Base-by-base conservation (phyloP, 2,329 filamentous ascomycete genomes). In the Aspergillus sp. region DNA sequence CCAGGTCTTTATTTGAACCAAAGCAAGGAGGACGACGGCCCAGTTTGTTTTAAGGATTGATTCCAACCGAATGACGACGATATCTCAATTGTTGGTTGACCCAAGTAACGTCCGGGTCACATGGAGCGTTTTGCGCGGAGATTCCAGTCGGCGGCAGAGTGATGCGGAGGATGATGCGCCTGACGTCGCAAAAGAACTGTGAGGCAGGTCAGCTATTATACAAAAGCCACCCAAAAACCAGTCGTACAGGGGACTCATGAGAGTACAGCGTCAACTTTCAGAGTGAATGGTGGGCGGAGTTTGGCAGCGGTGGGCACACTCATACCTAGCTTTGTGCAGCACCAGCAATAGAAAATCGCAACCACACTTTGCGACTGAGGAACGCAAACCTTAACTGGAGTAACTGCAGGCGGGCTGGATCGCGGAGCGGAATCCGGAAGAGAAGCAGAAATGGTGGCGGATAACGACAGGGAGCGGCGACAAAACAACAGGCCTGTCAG, bases 401-500 rank as follows among this genome's bases (percentile, higher is more conserved):
- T 41, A 13, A 55, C 51, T 25, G 39, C 36, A 54, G 38, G 38
- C 38, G 36, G 28, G 15, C 36, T 43, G 19, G 39, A 55, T 45
- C 39, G 53, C 53, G 53, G 53, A 32, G 53, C 53, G 53, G 41
- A 36, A 36, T 23, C 21, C 25, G 23, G 23, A 30, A 21, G 17
- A 41, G 45, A 23, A 9, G 21, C 45, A 49, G 15, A 23, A 49
- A 17, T 30, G 8, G 25, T 39, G 51, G 51, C 51, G 51, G 51
- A 53, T n/a, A 28, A 10, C 30, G 38, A 38, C 17, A 28, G 32
- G 50, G 50, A 52, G 30, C 21, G 32, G 36, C 51, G 19, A 55
- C 30, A 25, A 36, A 36, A 30, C 38, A 59, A 59, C 53, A 55
- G 43, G 60, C 64, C 64, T 65, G 62, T 67, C 57, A 67, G 52